Evolutionary conservation across 2,329 filamentous ascomycete species (phyloP).

Genomic region (Zasmidium citrigriseum): DNA sequence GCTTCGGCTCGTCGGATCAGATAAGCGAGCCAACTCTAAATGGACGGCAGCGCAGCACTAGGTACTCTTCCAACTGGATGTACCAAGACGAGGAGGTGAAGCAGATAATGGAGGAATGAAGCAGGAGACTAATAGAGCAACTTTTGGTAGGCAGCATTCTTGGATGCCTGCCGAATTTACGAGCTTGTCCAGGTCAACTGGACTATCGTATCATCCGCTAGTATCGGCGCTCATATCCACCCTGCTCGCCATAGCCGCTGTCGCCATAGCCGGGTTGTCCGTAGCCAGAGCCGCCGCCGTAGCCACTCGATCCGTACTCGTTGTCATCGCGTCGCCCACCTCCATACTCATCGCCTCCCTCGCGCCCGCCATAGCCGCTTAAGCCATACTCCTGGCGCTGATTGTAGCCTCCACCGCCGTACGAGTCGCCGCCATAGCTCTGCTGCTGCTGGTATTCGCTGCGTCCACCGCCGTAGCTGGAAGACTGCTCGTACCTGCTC

Average conservation of each 20-base stretch:
- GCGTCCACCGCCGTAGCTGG: conserved; percentile 19
- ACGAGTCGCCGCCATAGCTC: conserved; percentile 19
- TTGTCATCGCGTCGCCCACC: conserved; percentile 15
- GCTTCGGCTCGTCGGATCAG: no score
- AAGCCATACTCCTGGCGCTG: conserved; percentile 9
- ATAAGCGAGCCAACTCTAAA: no score
- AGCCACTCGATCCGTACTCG: conserved; percentile 17
- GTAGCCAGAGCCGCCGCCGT: conserved; percentile 5
- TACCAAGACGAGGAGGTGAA: no score
- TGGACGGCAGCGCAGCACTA: no score
- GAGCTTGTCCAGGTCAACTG: no score
- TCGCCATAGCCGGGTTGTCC: conserved; percentile 14
- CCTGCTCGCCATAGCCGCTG: conserved; percentile 7
- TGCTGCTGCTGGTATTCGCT: conserved; percentile 10
- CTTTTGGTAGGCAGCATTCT: no score
- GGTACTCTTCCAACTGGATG: no score
- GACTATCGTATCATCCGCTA: no score
- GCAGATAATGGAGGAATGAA: no score
- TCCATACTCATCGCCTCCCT: conserved; percentile 10
- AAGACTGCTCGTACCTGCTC: conserved; percentile 13
- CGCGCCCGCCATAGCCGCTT: conserved; percentile 4
- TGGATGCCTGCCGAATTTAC: no score
- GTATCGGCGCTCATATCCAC: conserved; percentile 10
- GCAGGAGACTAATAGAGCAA: no score
- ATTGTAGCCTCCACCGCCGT: conserved; percentile 16